Conservation (phyloP, 805 yeast species). For the Cyberlindnera petersonii region DNA sequence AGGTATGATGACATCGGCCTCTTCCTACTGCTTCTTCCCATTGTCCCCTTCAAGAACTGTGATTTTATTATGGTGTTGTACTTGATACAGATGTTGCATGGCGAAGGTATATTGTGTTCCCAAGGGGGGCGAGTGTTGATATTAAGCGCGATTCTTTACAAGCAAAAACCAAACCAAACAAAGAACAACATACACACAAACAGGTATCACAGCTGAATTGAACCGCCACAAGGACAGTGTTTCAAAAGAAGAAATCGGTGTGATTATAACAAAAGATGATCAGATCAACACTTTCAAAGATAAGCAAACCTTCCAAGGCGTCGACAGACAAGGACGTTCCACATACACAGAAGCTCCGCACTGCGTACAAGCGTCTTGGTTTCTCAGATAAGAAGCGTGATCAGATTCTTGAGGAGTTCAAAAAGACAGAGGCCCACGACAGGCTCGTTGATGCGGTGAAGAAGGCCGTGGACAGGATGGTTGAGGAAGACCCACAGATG, state of each 20-base stretch:
- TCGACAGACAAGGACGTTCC: not conserved
- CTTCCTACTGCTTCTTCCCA: not conserved
- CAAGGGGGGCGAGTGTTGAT: not conserved
- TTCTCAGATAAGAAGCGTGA: conserved; percentile 15
- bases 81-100: too few relatives aligned
- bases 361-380: conserved; percentile 15
- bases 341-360: conserved; percentile 7
- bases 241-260: too few relatives aligned
- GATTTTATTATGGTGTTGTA: too few relatives aligned
- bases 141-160: not conserved
- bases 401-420: conserved; percentile 15
- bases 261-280: too few relatives aligned
- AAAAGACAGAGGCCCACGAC: conserved; percentile 15
- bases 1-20: conserved; percentile 12
- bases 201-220: not conserved
- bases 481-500: conserved; percentile 22
- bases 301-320: too few relatives aligned
- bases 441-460: conserved; percentile 16
- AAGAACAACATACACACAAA: not conserved
- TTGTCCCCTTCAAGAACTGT: too few relatives aligned
- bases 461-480: conserved; percentile 14
- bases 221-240: not conserved
- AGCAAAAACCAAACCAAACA: not conserved
- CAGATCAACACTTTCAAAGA: too few relatives aligned
- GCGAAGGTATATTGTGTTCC: too few relatives aligned